phyloP scores from a whole-genome alignment of 78 protist genomes.

The Paulinella micropora region DNA sequence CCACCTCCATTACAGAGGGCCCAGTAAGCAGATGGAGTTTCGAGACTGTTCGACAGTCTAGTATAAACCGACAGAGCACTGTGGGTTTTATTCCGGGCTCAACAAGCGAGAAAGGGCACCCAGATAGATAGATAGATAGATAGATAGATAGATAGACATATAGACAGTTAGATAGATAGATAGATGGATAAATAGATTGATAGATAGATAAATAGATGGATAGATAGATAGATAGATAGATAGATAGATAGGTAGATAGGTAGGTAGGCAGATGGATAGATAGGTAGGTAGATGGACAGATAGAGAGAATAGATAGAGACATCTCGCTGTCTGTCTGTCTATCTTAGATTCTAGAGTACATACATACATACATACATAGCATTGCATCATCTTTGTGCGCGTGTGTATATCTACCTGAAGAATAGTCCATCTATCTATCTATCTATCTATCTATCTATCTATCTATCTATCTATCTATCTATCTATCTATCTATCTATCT shows the following conservation, averaged over 20 bases:
- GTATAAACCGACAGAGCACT: too few species aligned
- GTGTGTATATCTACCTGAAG: constrained; percentile 16
- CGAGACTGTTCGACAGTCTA: too few species aligned
- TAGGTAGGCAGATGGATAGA: too few species aligned
- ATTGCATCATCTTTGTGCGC: background rate
- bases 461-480: background rate
- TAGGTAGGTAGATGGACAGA: background rate
- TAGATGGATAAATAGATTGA: background rate
- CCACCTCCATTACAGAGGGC: too few species aligned
- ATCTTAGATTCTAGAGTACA: background rate
- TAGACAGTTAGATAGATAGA: background rate
- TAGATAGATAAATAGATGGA: background rate
- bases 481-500: background rate
- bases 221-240: background rate
- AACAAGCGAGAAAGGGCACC: constrained; percentile 86
- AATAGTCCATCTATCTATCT: background rate
- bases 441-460: background rate
- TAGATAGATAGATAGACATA: background rate
- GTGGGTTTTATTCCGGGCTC: too few species aligned
- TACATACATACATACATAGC: background rate
- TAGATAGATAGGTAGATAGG: background rate
- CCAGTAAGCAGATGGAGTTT: too few species aligned
- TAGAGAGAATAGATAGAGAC: background rate
- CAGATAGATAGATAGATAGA: background rate
- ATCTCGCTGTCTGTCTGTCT: background rate